Conservation (phyloP, 2,329 filamentous ascomycete genomes). For the Metarhizium robertsii region DNA sequence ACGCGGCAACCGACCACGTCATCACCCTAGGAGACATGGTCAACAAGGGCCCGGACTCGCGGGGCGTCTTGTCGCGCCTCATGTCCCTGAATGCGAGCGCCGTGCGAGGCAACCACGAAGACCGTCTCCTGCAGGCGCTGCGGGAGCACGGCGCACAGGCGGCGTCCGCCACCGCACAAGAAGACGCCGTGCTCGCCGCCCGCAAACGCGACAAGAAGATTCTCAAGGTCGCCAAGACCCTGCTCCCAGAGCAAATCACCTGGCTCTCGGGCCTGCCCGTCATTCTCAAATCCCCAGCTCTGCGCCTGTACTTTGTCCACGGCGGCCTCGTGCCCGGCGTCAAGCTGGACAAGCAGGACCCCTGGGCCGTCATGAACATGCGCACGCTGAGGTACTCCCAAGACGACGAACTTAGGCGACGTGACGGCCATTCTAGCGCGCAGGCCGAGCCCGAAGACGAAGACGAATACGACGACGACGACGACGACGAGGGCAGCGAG, state of each 20-base stretch:
- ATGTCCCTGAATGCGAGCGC: slow-evolving; percentile 66
- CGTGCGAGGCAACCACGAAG: slow-evolving; percentile 90
- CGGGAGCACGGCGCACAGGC: slow-evolving; percentile 17
- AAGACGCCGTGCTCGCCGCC: slow-evolving; percentile 12
- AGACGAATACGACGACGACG: neutral
- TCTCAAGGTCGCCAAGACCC: slow-evolving; percentile 46
- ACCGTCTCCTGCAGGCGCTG: slow-evolving; percentile 65
- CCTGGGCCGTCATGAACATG: slow-evolving; percentile 87
- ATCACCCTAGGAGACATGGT: slow-evolving; percentile 72
- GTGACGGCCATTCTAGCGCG: slow-evolving; percentile 11
- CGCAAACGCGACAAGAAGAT: slow-evolving; percentile 28
- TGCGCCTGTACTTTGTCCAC: slow-evolving; percentile 66
- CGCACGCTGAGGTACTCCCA: slow-evolving; percentile 57
- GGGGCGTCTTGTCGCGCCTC: slow-evolving; percentile 66
- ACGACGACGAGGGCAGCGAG: slow-evolving; percentile 9
- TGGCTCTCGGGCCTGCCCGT: slow-evolving; percentile 68
- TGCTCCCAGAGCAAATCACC: slow-evolving; percentile 47
- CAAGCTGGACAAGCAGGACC: slow-evolving; percentile 59
- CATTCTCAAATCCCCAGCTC: slow-evolving; percentile 62
- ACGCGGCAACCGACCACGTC: slow-evolving; percentile 54
- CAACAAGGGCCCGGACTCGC: slow-evolving; percentile 77
- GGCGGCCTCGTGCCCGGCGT: slow-evolving; percentile 75
- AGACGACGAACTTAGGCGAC: slow-evolving; percentile 27
- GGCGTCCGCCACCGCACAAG: slow-evolving; percentile 17
- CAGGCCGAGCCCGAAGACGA: neutral